phyloP scores from a whole-genome alignment of 352 stramenopile species.

The Pythium sukuiense region DNA sequence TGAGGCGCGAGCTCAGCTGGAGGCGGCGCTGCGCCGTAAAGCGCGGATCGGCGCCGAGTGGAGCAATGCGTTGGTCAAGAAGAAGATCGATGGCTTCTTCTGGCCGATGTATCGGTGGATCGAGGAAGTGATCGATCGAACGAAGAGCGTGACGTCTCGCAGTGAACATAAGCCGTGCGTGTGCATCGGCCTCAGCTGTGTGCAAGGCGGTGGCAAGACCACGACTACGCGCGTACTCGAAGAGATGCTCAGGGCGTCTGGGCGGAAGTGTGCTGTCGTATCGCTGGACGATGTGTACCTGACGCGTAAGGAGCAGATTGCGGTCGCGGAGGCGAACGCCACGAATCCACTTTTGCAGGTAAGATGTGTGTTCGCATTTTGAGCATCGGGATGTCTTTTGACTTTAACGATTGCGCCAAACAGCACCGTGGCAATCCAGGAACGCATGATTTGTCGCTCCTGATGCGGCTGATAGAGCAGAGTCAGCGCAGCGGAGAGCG shows the following conservation, averaged over 20 bases:
- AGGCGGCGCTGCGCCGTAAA: slow-evolving; percentile 55
- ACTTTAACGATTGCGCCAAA: not conserved
- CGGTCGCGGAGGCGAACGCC: slow-evolving; percentile 53
- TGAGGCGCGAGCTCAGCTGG: slow-evolving; percentile 47
- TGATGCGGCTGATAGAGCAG: slow-evolving; percentile 56
- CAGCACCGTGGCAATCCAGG: slow-evolving; percentile 82
- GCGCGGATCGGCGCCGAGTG: slow-evolving; percentile 19
- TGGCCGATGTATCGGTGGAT: slow-evolving; percentile 79
- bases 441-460: slow-evolving; percentile 75
- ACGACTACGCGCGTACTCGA: slow-evolving; percentile 75
- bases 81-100: slow-evolving; percentile 71
- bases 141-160: slow-evolving; percentile 25
- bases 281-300: slow-evolving; percentile 87
- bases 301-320: slow-evolving; percentile 60
- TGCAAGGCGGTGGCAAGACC: slow-evolving; percentile 85
- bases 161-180: slow-evolving; percentile 34
- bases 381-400: too few species aligned
- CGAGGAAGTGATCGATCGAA: slow-evolving; percentile 44
- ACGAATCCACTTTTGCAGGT: slow-evolving; percentile 77
- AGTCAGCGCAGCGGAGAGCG: slow-evolving; percentile 47
- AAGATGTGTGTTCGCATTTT: slow-evolving; percentile 20
- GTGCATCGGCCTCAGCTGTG: slow-evolving; percentile 78
- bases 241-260: slow-evolving; percentile 48
- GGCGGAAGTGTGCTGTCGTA: slow-evolving; percentile 68
- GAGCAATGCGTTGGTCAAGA: slow-evolving; percentile 41